Evolutionary conservation across 2,329 filamentous ascomycete species (phyloP), one percentile per base, ranked within the genome.

Genomic region (Fusarium palustre): DNA sequence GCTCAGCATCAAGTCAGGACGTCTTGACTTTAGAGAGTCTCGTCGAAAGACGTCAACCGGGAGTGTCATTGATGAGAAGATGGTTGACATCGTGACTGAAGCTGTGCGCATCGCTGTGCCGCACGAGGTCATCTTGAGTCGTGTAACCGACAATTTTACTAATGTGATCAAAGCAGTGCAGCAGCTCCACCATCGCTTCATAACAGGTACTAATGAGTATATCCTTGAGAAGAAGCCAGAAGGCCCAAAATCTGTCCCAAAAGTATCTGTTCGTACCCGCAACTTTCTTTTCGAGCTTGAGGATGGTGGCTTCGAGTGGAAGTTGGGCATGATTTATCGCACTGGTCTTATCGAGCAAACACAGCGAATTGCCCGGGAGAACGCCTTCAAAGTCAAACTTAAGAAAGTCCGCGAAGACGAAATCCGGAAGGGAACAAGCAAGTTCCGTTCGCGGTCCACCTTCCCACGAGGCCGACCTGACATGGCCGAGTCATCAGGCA

Each of bases 231-330:
- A 97, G 79, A 86, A 87, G 12, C 93, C 96, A 0, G 93, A 97
- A 79, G 90, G 87, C 0, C 93, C 97, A 1, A 98, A 97, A 77
- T 84, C 88, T 46, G 90, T 99, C 0, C 96, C 96, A 2, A 95
- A 92, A 75, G 84, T 99, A 24, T 95, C 94, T 0, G 71, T 99
- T 12, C 89, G 94, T 53, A 91, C 91, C 56, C 92, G 92, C 73
- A 92, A 92, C 7, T 84, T 99, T 25, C 81, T 97, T 4, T 95
- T 99, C 62, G 95, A 98, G 76, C 85, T 99, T 36, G 96, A 99
- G 80, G 96, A 99, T 77, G 95, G 96, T 50, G 91, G 93, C 0
- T 99, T 99, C 75, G 96, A 99, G 78, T 99, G 94, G 92, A 98
- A 97, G 77, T 84, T 99, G 12, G 93, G 94, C 18, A 90, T 94